These are phyloP conservation scores for Starmerella sp. DNA, from an alignment of 805 yeast species.

Conservation along the genomic window DNA sequence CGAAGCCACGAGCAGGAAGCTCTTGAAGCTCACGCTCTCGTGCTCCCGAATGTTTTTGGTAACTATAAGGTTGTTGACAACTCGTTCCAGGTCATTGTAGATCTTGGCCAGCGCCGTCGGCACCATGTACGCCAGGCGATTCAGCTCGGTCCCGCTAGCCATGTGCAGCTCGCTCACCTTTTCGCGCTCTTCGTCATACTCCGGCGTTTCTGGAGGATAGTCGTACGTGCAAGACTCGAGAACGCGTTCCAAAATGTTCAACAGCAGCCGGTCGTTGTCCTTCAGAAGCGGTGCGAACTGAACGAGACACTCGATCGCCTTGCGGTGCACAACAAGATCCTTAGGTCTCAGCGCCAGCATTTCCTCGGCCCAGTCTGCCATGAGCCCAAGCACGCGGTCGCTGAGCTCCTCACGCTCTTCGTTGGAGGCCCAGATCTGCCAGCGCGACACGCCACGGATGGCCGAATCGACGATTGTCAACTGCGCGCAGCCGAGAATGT, in stretches of 20 bases:
- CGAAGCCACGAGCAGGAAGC: slow-evolving; percentile 82
- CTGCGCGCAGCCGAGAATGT: slow-evolving; percentile 66
- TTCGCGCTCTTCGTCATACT: slow-evolving; percentile 55
- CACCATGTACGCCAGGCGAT: slow-evolving; percentile 86
- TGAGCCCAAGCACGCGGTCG: slow-evolving; percentile 49
- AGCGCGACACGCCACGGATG: slow-evolving; percentile 82
- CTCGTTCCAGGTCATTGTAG: slow-evolving; percentile 70
- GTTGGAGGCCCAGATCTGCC: slow-evolving; percentile 84
- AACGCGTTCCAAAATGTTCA: slow-evolving; percentile 73
- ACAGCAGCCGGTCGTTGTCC: slow-evolving; percentile 60
- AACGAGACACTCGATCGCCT: slow-evolving; percentile 82
- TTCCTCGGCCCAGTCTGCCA: slow-evolving; percentile 45
- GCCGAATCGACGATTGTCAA: slow-evolving; percentile 80
- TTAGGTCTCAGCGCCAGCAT: slow-evolving; percentile 62
- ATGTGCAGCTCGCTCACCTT: slow-evolving; percentile 77
- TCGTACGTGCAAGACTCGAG: slow-evolving; percentile 77
- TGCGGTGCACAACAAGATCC: slow-evolving; percentile 71
- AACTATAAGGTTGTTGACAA: slow-evolving; percentile 57
- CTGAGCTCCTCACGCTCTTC: slow-evolving; percentile 43
- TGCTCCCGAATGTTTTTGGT: slow-evolving; percentile 69
- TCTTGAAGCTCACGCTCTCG: slow-evolving; percentile 87
- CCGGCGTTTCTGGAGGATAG: slow-evolving; percentile 54
- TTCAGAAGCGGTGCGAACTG: slow-evolving; percentile 86
- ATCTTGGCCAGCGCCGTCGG: slow-evolving; percentile 80
- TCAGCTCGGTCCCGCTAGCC: slow-evolving; percentile 88